A percentile compares a stretch with the other conserved stretches of the same genome.
Evolutionary conservation across 768 basidiomycete species (phyloP).

Genomic region (Calocybe gangraenosa): DNA sequence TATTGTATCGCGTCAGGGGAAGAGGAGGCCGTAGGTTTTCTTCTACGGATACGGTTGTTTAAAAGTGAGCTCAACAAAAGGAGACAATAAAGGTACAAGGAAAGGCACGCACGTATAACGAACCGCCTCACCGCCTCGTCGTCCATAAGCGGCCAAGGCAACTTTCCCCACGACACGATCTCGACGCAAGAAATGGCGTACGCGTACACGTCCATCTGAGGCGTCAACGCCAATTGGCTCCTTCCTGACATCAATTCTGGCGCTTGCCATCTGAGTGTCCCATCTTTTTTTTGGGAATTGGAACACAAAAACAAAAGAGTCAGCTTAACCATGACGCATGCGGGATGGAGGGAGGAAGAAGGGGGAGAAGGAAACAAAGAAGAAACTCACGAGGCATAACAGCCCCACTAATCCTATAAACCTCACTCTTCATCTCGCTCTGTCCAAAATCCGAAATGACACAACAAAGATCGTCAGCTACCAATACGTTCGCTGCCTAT

Average conservation of each 20-base stretch:
- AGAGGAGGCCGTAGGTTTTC: conserved; percentile 49
- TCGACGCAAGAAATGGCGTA: conserved; percentile 66
- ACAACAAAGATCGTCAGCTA: conserved; percentile 62
- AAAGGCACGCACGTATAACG: conserved; percentile 39
- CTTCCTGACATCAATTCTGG: conserved; percentile 59
- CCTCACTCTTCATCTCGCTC: conserved; percentile 74
- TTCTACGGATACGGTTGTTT: conserved; percentile 25
- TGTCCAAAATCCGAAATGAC: conserved; percentile 84
- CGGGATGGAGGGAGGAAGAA: no score
- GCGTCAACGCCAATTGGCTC: conserved; percentile 34
- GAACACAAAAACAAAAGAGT: neutral
- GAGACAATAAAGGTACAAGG: conserved; percentile 2
- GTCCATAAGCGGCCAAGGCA: conserved; percentile 52
- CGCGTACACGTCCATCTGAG: conserved; percentile 63
- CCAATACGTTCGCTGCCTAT: conserved; percentile 71
- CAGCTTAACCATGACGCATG: no score
- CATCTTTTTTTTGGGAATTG: conserved; percentile 33
- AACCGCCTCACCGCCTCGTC: conserved; percentile 48
- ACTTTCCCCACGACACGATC: conserved; percentile 55
- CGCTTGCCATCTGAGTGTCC: conserved; percentile 67
- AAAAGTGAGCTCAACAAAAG: neutral
- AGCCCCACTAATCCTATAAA: conserved; percentile 53
- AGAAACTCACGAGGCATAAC: conserved; percentile 40
- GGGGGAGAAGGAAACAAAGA: neutral
- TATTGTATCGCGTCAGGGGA: conserved; percentile 32